These are phyloP conservation scores for Fusarium haematococcum DNA, from an alignment of 2,329 filamentous ascomycete genomes.

Conservation along the genomic window DNA sequence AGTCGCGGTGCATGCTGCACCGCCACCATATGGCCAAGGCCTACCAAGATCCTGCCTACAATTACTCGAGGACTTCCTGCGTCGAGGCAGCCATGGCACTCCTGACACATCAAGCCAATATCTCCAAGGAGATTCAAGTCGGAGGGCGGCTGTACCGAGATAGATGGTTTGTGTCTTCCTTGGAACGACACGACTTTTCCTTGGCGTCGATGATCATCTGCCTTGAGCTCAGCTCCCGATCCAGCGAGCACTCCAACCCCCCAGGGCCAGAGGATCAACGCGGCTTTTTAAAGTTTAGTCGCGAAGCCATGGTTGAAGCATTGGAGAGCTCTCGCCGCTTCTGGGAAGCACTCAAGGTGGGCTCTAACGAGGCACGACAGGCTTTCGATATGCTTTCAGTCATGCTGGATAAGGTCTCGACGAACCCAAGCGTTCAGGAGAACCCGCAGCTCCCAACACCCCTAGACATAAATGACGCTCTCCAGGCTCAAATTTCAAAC, in stretches of 20 bases:
- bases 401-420: conserved; percentile 20
- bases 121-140: conserved; percentile 28
- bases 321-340: conserved; percentile 26
- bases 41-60: conserved; percentile 20
- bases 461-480: background rate
- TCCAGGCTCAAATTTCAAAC: background rate
- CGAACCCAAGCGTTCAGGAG: background rate
- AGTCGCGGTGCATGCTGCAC: conserved; percentile 28
- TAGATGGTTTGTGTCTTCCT: conserved; percentile 30
- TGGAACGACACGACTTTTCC: conserved; percentile 31
- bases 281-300: background rate
- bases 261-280: background rate
- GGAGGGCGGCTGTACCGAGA: conserved; percentile 24
- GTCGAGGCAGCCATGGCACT: conserved; percentile 33
- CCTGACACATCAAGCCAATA: conserved; percentile 14
- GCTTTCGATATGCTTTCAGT: conserved; percentile 28
- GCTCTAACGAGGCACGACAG: conserved; percentile 25
- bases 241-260: background rate
- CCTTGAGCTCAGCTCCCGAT: conserved; percentile 19
- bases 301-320: conserved; percentile 10
- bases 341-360: conserved; percentile 18
- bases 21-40: conserved; percentile 32
- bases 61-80: conserved; percentile 23
- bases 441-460: background rate
- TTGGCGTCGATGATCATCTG: conserved; percentile 36